A percentile compares a stretch with the other conserved stretches of the same genome.
Evolutionary conservation across 495 filamentous ascomycete genomes (phyloP).

Genomic region (Penicillium antarcticum): DNA sequence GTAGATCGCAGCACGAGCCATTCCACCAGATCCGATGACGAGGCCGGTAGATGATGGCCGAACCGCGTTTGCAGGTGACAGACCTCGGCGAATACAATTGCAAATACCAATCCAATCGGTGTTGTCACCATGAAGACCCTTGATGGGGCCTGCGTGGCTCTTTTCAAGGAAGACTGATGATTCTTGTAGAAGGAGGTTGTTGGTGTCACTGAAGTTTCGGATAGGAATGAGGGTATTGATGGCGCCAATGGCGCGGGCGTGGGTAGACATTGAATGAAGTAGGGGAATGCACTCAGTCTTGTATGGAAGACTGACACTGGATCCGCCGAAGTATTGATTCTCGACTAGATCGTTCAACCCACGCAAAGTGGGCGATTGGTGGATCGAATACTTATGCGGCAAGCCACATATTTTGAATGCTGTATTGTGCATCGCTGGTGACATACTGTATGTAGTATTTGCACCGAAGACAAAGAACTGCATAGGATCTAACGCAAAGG

Average conservation of each 20-base stretch:
- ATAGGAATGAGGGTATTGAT: constrained; percentile 76
- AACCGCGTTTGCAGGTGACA: constrained; percentile 74
- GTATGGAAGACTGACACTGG: constrained; percentile 70
- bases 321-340: constrained; percentile 67
- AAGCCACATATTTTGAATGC: constrained; percentile 68
- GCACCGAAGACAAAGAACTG: constrained; percentile 44
- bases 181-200: constrained; percentile 30
- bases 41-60: constrained; percentile 65
- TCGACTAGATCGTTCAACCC: constrained; percentile 61
- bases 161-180: constrained; percentile 52
- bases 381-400: constrained; percentile 66
- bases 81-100: constrained; percentile 64
- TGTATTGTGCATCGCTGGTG: constrained; percentile 63
- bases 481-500: constrained; percentile 52
- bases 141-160: constrained; percentile 59
- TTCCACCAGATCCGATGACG: constrained; percentile 75
- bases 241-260: constrained; percentile 74
- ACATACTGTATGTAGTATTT: constrained; percentile 43
- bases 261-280: constrained; percentile 65
- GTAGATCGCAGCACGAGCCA: constrained; percentile 78
- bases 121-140: constrained; percentile 73
- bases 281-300: constrained; percentile 70
- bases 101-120: constrained; percentile 81
- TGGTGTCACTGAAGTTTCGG: constrained; percentile 50
- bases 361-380: constrained; percentile 62